Base-by-base conservation (phyloP, 768 basidiomycete species). In the Phallus indusiatus region DNA sequence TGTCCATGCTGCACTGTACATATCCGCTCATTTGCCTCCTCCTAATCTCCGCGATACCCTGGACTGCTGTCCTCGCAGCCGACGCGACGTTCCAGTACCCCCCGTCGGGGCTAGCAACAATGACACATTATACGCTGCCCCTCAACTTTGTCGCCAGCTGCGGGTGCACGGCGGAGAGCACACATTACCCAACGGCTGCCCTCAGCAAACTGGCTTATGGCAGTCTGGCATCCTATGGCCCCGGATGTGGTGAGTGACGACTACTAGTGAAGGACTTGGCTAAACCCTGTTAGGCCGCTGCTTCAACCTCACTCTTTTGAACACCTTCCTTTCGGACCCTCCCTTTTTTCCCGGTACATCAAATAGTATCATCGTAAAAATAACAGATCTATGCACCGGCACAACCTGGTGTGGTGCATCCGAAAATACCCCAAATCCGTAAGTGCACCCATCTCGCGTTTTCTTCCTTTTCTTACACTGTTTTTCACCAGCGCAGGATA, bases 211-310 rank as follows among this genome's bases (percentile, higher is more conserved):
- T 86, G 77, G 90, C 90, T 0, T 92, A 79, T 63, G 88, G 90
- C 0, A 88, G 85, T 67, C 83, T 81, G 59, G 76, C 73, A n/a
- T 77, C 78, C 12, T 90, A 82, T 65, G 84, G 88, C 21, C 46
- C 60, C 59, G 24, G 48, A 9, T 47, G 42, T 52, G 60, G 51
- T 60, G 36, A 12, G 42, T 48, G 59, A 47, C 47, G 50, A 46
- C 20, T 16, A 14, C 84, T 87, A 35, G 78, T 76, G 2, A 90
- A n/a, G n/a, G n/a, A n/a, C n/a, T n/a, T n/a, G n/a, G n/a, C n/a
- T n/a, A n/a, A n/a, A n/a, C n/a, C n/a, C n/a, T n/a, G n/a, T n/a
- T 88, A 66, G 90, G 90, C 24, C 78, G 76, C 55, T 92, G 90
- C 76, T 91, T 92, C 71, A 83, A 84, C 53, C 71, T 92, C 59